phyloP scores from a whole-genome alignment of 2,329 filamentous ascomycete species.

The Rutstroemia sp. region DNA sequence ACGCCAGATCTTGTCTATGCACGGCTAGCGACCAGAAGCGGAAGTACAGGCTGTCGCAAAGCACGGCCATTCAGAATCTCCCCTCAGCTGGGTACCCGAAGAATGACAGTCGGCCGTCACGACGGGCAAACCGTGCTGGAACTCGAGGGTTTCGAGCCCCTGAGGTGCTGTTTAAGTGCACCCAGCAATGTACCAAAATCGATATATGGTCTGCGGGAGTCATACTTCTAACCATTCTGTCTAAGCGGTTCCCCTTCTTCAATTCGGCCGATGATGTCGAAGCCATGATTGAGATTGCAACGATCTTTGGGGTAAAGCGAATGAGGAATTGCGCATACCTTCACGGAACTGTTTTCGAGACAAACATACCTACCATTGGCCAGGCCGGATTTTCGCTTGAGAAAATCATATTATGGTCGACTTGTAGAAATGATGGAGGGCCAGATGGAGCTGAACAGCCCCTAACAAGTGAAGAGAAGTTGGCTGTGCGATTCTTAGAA shows the following conservation, averaged over 20 bases:
- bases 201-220: constrained; percentile 97
- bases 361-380: constrained; percentile 84
- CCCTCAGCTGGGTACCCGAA: constrained; percentile 71
- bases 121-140: constrained; percentile 87
- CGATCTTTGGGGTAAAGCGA: constrained; percentile 77
- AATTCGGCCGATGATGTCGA: constrained; percentile 98
- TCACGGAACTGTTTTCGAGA: constrained; percentile 89
- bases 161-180: constrained; percentile 96
- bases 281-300: constrained; percentile 93
- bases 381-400: constrained; percentile 80
- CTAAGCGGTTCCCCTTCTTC: constrained; percentile 93
- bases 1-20: constrained; percentile 77
- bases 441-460: constrained; percentile 40
- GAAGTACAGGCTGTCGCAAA: constrained; percentile 50
- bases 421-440: constrained; percentile 60
- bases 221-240: constrained; percentile 92
- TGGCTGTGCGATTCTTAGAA: constrained; percentile 65
- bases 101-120: constrained; percentile 77
- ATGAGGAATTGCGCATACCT: constrained; percentile 79
- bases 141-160: constrained; percentile 94
- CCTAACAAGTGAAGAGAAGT: constrained; percentile 59
- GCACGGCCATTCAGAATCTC: constrained; percentile 47
- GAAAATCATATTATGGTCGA: constrained; percentile 94
- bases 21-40: constrained; percentile 41
- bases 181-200: constrained; percentile 85